Evolutionary conservation across 306 rosid genomes (phyloP).

Genomic region (Begonia fuchsioides): DNA sequence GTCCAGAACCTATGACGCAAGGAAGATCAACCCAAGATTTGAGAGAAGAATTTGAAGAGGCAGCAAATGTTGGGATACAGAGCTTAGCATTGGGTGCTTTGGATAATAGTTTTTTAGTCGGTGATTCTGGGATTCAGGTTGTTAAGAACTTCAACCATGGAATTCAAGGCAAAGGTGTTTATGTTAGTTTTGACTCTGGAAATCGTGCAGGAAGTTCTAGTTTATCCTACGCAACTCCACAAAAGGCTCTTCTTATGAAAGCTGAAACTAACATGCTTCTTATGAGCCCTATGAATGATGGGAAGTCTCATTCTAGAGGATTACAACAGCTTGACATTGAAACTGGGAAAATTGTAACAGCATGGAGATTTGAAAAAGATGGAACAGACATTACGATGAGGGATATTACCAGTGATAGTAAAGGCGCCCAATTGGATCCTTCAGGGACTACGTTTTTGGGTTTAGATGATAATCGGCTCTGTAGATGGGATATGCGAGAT

Average conservation of each 20-base stretch:
- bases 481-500: constrained; percentile 94
- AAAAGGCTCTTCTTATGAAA: too few species aligned
- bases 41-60: constrained; percentile 48
- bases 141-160: constrained; percentile 47
- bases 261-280: too few species aligned
- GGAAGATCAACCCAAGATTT: constrained; percentile 25
- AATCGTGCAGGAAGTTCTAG: constrained; percentile 9
- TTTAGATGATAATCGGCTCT: constrained; percentile 78
- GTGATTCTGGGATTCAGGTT: constrained; percentile 42
- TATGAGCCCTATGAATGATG: too few species aligned
- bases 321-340: constrained; percentile 81
- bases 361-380: constrained; percentile 76
- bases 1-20: constrained; percentile 39
- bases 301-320: constrained; percentile 11
- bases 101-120: constrained; percentile 44
- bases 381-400: constrained; percentile 77
- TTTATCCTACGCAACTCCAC: too few species aligned
- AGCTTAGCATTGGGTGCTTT: constrained; percentile 49
- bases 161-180: constrained; percentile 74
- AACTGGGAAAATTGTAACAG: constrained; percentile 66
- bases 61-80: constrained; percentile 44
- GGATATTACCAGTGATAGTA: constrained; percentile 65
- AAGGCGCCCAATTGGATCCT: constrained; percentile 80
- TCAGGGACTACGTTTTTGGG: constrained; percentile 74
- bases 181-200: constrained; percentile 46